Conservation (phyloP, 2,329 filamentous ascomycete genomes). For the Fusarium lyarnte region DNA sequence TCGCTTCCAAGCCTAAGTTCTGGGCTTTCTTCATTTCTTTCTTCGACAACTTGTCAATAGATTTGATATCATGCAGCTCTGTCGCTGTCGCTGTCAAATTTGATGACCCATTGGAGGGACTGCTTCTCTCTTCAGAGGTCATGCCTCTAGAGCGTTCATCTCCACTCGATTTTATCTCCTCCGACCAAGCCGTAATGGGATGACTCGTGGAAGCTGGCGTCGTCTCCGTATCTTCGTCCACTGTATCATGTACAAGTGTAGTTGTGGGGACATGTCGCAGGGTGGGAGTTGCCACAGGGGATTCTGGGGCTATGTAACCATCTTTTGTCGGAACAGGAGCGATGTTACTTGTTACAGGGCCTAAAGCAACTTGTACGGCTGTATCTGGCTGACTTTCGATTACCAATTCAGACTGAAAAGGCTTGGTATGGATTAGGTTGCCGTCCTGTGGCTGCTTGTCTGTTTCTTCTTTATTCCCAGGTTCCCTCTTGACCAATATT, state of each 20-base stretch:
- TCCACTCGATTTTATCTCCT: not conserved
- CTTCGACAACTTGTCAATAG: constrained; percentile 41
- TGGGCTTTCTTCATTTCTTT: constrained; percentile 52
- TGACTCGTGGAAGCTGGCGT: not conserved
- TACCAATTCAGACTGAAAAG: not conserved
- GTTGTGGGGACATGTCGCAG: not conserved
- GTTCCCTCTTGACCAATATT: not conserved
- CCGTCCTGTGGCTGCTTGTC: constrained; percentile 7
- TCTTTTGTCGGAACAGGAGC: not conserved
- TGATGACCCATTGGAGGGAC: not conserved
- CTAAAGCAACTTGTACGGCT: not conserved
- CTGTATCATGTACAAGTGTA: not conserved
- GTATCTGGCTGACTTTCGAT: not conserved
- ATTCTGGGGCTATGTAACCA: not conserved
- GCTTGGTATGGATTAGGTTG: not conserved
- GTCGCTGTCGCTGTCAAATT: not conserved
- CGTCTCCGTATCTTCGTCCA: not conserved
- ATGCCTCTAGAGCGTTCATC: not conserved
- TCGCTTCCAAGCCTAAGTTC: constrained; percentile 41
- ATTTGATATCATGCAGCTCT: not conserved
- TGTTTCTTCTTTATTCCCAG: constrained; percentile 18
- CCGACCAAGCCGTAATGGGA: not conserved
- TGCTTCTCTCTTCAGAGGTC: not conserved
- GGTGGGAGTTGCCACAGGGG: not conserved
- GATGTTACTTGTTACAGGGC: not conserved